Base-by-base conservation (phyloP, 805 yeast species). In the Saccharomycopsis sp. region DNA sequence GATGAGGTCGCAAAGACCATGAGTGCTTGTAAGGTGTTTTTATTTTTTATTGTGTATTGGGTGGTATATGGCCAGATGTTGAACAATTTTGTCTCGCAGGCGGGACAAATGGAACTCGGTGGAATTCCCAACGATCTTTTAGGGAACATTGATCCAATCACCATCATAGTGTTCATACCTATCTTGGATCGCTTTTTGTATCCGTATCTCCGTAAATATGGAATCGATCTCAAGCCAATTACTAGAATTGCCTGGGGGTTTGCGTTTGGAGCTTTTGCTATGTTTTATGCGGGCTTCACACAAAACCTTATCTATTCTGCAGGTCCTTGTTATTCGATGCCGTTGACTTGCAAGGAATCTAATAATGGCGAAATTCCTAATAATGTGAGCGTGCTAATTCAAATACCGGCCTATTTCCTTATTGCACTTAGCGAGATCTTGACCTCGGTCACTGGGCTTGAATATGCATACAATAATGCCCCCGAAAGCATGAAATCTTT, bases 401-500 rank as follows among this genome's bases (percentile, higher is more conserved):
- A 87, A 73, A 75, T 79, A 56, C 72, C 76, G 17, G 86, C 90
- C 2, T 88, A 87, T 71, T 78, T 86, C 50, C 73, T 88, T 63
- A 83, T 86, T 70, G 93, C 88, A 12, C 69, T 86, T 56, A 82
- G 91, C 17, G 96, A 88, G 72, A 87, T 87, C 64, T 80, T 88
- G 65, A 91, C 92, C 35, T 85, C 88, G 56, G 81, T 87, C 65
- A 87, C 94, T 22, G 94, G 93, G 65, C 79, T 86, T 65, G 94
- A 88, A 73, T 87, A 86, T 68, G 96, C 96, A 19, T 88, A 86
- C 73, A 83, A 91, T 25, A 85, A 87, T 74, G 93, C 94, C 3
- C 94, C 94, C 49, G 78, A 77, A 7, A 73, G 79, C 54, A 83
- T 83, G 87, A 82, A 82, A 70, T 79, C 86, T 15, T 79, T 83